Conservation (phyloP, 208 protist species). For the Trypanosoma caninum region DNA sequence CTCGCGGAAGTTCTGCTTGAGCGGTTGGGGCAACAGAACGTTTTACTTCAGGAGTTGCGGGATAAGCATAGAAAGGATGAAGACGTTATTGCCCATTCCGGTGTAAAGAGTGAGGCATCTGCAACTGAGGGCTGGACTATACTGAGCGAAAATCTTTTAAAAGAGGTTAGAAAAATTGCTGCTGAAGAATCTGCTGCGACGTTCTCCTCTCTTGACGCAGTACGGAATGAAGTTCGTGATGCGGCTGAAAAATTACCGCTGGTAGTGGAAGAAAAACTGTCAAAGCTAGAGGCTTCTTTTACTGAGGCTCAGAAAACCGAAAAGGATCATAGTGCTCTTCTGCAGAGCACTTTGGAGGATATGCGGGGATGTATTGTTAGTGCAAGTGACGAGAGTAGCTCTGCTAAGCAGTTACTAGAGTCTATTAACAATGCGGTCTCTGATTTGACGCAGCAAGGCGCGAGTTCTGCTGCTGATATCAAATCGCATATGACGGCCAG, state of each 20-base stretch:
- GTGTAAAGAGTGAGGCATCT: background rate
- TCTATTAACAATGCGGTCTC: constrained; percentile 10
- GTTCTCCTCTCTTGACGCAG: constrained; percentile 13
- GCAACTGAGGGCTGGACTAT: background rate
- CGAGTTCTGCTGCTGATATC: background rate
- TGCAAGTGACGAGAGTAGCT: background rate
- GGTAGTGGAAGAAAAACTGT: constrained; percentile 14
- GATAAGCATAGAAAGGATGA: background rate
- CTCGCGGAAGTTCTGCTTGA: constrained; percentile 10
- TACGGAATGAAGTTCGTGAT: constrained; percentile 19
- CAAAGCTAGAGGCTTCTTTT: constrained; percentile 5
- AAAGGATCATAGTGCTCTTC: background rate
- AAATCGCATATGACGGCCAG: constrained; percentile 4
- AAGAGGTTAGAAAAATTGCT: constrained; percentile 12
- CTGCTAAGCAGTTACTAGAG: background rate
- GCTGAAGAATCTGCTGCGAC: constrained; percentile 3
- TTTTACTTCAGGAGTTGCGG: background rate
- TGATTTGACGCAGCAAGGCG: constrained; percentile 3
- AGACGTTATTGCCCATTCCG: too few relatives aligned
- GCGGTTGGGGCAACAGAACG: constrained; percentile 3
- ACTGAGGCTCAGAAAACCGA: background rate
- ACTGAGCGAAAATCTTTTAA: constrained; percentile 10
- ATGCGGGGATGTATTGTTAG: constrained; percentile 4
- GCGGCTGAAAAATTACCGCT: constrained; percentile 5
- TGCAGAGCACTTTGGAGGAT: constrained; percentile 7